Evolutionary conservation across 2,329 filamentous ascomycete genomes (phyloP), one percentile per base, ranked within the genome.

Genomic region (Fusarium sp.): DNA sequence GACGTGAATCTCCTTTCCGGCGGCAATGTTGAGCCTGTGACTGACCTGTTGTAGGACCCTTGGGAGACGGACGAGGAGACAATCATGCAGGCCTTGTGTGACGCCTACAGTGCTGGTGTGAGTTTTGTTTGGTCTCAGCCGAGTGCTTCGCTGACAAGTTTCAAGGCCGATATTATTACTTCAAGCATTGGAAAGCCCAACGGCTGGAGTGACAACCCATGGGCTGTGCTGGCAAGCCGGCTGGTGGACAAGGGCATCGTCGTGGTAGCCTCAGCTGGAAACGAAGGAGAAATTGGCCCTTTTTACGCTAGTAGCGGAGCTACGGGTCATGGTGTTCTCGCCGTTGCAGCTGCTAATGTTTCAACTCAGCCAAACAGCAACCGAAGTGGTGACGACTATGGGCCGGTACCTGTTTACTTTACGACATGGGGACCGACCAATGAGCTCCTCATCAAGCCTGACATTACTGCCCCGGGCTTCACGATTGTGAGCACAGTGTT

Each of bases 341-440:
- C 82, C 6, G 80, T 83, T 27, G 81, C 82, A 22, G 83, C 83
- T 57, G 81, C 82, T 50, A 82, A 84, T 63, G 79, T 88, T 57
- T 82, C 86, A 29, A 82, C 85, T 65, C 84, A 85, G 68, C 84
- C 85, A 65, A 84, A 79, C 38, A 66, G 77, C 35, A 79, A 79
- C 63, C 73, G 77, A 36, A 74, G 73, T 8, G 77, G 80, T 65
- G 69, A 75, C n/a, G 70, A 69, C 6, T 69, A 72, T 11, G 74
- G 68, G 5, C 79, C 82, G 0, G 82, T 84, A n/a, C 81, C 87
- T 5, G 85, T 83, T 33, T 81, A 81, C 7, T 89, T 85, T 74
- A 88, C 85, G 7, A 86, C 85, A 25, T 89, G 88, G 87, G 88
- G 88, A 2, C 86, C 86, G 1, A 85, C 85, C 0, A 88, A 86